Evolutionary conservation across 202 grass and related monocot genomes (phyloP), one percentile per base, ranked within the genome.

Genomic region (Cymbopogon flexuosus): DNA sequence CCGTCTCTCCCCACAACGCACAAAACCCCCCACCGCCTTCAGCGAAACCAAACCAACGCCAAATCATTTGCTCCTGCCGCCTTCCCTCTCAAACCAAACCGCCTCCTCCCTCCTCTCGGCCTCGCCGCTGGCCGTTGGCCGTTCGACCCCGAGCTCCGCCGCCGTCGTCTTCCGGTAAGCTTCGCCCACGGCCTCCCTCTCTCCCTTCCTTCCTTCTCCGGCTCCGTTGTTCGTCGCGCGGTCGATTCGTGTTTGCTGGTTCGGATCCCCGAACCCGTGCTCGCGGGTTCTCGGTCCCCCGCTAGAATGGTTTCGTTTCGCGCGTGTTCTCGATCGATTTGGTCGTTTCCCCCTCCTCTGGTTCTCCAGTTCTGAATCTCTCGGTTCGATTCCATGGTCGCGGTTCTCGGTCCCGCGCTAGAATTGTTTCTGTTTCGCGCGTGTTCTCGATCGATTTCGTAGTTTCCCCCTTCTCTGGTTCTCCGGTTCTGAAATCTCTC

Each of bases 161-260:
- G 63, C 62, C 30, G 45, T 62, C 66, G 45, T 62, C 66, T 43
- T 43, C 49, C 54, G 67, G 79, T 81, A 36, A 72, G 39, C 22
- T n/a, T 34, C 10, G 0, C 34, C 54, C 8, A 19, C n/a, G 10
- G 0, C 6, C 1, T 8, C 8, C 52, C 0, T 19, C 18, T 3
- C 30, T 57, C 8, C 1, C 8, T 13, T 13, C 49, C 14, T 14
- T 2, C 47, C 52, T 43, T 14, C 37, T 18, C 37, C 37, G 31
- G 2, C 22, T 23, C 0, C 0, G 5, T 30, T 31, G 0, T 8
- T 59, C 18, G 11, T 62, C 51, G 18, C 13, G 43, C 54, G 56
- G 23, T 43, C 6, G 2, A 37, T 74, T 33, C 33, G 56, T 62
- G 35, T 27, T 41, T 76, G n/a, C 40, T n/a, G n/a, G 37, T 62